These are phyloP conservation scores for Solanum appendiculatum DNA, from an alignment of 257 asterid species.

Conservation along the genomic window DNA sequence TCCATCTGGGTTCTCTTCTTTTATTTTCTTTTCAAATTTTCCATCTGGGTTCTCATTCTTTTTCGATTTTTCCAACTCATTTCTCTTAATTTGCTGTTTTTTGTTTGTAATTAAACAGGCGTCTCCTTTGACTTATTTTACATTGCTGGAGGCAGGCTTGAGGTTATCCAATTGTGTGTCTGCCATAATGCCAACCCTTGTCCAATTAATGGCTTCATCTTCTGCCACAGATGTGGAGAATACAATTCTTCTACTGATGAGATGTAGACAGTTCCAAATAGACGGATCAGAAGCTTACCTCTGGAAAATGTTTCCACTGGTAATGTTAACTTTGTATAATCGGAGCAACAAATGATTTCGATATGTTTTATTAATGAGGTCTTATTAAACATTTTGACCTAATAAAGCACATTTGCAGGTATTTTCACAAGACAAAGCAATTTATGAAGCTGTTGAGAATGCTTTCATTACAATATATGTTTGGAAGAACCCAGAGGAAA, in stretches of 20 bases:
- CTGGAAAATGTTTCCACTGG: conserved; percentile 95
- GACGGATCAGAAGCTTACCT: conserved; percentile 90
- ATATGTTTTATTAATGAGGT: background rate
- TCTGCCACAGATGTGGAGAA: conserved; percentile 88
- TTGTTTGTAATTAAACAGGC: too few species aligned
- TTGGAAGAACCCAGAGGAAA: conserved; percentile 62
- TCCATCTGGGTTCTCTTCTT: too few species aligned
- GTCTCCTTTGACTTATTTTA: too few species aligned
- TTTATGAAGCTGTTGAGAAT: conserved; percentile 90
- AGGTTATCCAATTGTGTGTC: too few species aligned
- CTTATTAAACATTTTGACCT: background rate
- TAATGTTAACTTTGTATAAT: conserved; percentile 19
- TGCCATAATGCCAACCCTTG: too few species aligned
- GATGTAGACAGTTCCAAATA: conserved; percentile 88
- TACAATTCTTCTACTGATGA: conserved; percentile 85
- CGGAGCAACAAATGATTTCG: background rate
- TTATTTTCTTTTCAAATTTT: too few species aligned
- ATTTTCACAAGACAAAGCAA: conserved; percentile 7
- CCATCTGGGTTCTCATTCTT: too few species aligned
- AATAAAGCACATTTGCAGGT: conserved; percentile 34
- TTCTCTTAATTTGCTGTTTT: too few species aligned
- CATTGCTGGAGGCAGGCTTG: too few species aligned
- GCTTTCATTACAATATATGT: conserved; percentile 80
- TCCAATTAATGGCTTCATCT: conserved; percentile 95
- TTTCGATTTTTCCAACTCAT: too few species aligned